phyloP scores from a whole-genome alignment of 345 rosid species.

The Gossypioides kirkii region DNA sequence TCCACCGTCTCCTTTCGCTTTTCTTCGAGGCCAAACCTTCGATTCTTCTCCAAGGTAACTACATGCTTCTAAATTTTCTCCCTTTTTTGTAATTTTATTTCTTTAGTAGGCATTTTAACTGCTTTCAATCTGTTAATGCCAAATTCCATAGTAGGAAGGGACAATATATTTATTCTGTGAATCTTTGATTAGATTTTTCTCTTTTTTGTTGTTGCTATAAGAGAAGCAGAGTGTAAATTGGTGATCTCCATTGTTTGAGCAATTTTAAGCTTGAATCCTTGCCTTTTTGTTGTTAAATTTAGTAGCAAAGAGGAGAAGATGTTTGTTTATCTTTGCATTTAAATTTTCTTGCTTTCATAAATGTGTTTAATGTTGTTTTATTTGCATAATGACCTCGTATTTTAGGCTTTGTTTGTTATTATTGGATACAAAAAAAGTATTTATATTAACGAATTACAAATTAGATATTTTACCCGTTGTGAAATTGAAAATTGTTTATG shows the following conservation, averaged over 20 bases:
- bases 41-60: constrained; percentile 44
- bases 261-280: not conserved
- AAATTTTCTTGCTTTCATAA: not conserved
- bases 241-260: not conserved
- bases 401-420: not conserved
- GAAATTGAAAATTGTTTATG: not conserved
- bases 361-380: not conserved
- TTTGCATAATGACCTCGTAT: not conserved
- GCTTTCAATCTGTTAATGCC: not conserved
- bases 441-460: not conserved
- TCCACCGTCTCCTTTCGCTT: constrained; percentile 41
- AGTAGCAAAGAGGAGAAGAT: constrained; percentile 2
- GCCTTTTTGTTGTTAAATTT: constrained; percentile 1
- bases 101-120: not conserved
- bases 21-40: constrained; percentile 39
- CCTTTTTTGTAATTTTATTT: not conserved
- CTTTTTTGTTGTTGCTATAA: not conserved
- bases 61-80: not conserved
- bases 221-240: not conserved
- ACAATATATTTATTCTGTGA: not conserved
- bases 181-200: not conserved
- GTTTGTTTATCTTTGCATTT: not conserved
- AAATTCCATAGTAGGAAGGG: not conserved
- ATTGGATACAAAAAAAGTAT: not conserved
- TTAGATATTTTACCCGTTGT: not conserved